A percentile compares a stretch with the other conserved stretches of the same genome.
Conservation (phyloP, 2,329 filamentous ascomycete species). For the Botrytis elliptica region DNA sequence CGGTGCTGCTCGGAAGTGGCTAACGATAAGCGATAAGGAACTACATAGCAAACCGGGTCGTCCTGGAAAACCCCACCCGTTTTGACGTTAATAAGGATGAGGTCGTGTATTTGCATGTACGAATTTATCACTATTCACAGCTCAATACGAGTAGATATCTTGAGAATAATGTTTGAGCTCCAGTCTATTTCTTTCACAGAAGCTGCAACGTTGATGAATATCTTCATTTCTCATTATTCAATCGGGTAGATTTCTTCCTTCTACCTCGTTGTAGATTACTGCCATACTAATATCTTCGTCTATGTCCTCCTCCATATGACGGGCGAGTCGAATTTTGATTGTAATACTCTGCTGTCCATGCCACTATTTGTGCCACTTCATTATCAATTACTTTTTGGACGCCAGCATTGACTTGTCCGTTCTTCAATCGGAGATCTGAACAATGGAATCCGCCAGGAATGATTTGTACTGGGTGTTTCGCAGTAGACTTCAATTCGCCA, state of each 20-base stretch:
- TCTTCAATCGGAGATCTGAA: constrained; percentile 50
- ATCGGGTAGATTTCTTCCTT: not conserved
- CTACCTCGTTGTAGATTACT: not conserved
- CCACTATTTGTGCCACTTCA: constrained; percentile 50
- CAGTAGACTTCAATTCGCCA: constrained; percentile 51
- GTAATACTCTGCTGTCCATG: constrained; percentile 53
- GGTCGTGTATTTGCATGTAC: not conserved
- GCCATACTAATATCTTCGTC: constrained; percentile 13
- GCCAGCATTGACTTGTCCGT: constrained; percentile 48
- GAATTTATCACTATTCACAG: not conserved
- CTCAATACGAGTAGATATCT: not conserved
- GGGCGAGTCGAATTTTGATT: not conserved
- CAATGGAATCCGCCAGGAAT: constrained; percentile 56
- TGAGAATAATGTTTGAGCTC: not conserved
- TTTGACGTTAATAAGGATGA: not conserved
- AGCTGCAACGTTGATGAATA: not conserved
- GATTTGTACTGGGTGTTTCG: constrained; percentile 50
- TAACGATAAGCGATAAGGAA: constrained; percentile 14
- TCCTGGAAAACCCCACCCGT: not conserved
- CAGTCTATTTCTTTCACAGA: not conserved
- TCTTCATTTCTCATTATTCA: constrained; percentile 9
- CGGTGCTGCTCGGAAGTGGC: not conserved
- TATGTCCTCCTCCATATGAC: not conserved
- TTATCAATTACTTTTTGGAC: constrained; percentile 50
- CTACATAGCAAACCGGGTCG: not conserved